Evolutionary conservation across 352 stramenopile species (phyloP).

Genomic region (Globisporangium rhizosaccharum): DNA sequence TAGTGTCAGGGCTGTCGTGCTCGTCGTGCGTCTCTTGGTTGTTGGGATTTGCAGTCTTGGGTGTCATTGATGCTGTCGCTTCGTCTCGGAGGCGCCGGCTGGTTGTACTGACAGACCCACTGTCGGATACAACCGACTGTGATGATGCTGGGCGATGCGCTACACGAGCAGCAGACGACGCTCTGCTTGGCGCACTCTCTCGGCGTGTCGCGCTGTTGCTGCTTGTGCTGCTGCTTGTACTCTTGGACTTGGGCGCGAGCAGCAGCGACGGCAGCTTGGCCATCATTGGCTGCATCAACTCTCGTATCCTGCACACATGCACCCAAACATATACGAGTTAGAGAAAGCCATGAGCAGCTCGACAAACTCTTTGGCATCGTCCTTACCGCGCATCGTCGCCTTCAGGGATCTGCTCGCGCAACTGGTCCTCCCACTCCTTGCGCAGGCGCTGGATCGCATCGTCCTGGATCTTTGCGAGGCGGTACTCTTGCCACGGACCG

Average conservation of each 20-base stretch:
- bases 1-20: not conserved
- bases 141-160: not conserved
- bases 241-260: constrained; percentile 39
- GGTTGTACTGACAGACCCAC: not conserved
- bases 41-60: constrained; percentile 3
- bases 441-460: constrained; percentile 64
- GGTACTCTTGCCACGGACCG: constrained; percentile 82
- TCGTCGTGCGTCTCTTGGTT: constrained; percentile 44
- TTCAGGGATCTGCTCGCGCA: constrained; percentile 41
- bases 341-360: no score
- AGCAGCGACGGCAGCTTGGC: constrained; percentile 64
- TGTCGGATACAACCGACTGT: not conserved
- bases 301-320: constrained; percentile 37
- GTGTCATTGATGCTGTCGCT: not conserved
- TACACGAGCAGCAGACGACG: constrained; percentile 2
- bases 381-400: constrained; percentile 37
- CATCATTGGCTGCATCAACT: constrained; percentile 76
- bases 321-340: not conserved
- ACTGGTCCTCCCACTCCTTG: constrained; percentile 56
- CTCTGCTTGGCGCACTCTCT: constrained; percentile 8
- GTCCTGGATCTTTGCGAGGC: constrained; percentile 79
- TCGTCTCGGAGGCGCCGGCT: constrained; percentile 4
- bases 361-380: not conserved
- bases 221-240: not conserved
- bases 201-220: not conserved